Evolutionary conservation across 805 yeast species (phyloP), one percentile per base, ranked within the genome.

Genomic region (Wickerhamomyces bovis): DNA sequence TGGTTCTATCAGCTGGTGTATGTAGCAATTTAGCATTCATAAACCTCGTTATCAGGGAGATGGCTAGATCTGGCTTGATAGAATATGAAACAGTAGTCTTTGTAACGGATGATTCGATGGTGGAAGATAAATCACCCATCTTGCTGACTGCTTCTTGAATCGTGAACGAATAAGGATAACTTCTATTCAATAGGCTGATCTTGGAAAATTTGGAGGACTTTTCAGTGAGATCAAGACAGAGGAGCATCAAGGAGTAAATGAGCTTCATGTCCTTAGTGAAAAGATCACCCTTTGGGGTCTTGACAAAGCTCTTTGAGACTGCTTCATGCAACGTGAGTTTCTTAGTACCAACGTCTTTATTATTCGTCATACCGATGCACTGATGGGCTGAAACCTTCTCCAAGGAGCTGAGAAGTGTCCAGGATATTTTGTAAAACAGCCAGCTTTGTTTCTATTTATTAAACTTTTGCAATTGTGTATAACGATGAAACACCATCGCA

Each of bases 1-100:
- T 61, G 0, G 96, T 88, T 55, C 92, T 68, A 51, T 85, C 89
- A 3, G 78, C 76, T 0, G 96, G 96, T 13, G 78, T 76, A 60
- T 89, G 96, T 10, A 89, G 53, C 2, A 88, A 64, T 51, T 78
- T 80, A 0, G 87, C 83, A 2, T 68, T 67, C 71, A 77, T 80
- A 56, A 83, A 85, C 22, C 68, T 62, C 30, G 65, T 65, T 4
- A 85, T 45, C 13, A 84, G 60, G 1, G 68, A 66, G 5, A 55
- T 43, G 0, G 83, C 85, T 41, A 80, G 60, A 6, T 73, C 77
- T 0, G 70, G 62, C 45, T 73, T 76, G 28, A 85, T 77, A 5
- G 69, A 62, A 54, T 81, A 84, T 0, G 79, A 71, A 3, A 83
- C 71, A 4, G 74, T 70, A 8, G 83, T 76, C 12, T 75, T 71